Percentiles rank a stretch among this genome's conserved stretches.
These are phyloP conservation scores for Batkoa obscura DNA, from an alignment of 371 early-diverging fungal species.

Conservation along the genomic window DNA sequence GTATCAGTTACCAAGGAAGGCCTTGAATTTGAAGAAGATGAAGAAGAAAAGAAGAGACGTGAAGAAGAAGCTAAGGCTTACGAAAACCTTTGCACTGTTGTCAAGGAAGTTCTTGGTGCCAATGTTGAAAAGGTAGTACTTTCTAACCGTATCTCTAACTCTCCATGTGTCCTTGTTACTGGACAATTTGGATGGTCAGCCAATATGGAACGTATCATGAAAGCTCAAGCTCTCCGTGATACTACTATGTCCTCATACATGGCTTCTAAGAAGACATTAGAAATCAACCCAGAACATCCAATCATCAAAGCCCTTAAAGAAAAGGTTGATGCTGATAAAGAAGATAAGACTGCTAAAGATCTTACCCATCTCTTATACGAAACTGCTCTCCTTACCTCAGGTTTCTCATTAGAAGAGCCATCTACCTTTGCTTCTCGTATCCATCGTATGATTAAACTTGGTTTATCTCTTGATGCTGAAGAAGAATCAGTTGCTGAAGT, in stretches of 20 bases:
- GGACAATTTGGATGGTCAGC: conserved; percentile 97
- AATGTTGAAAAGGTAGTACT: conserved; percentile 96
- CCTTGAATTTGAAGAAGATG: conserved; percentile 92
- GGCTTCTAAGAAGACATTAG: conserved; percentile 96
- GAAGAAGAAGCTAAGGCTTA: conserved; percentile 67
- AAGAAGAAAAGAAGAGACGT: conserved; percentile 76
- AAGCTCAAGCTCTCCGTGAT: conserved; percentile 96
- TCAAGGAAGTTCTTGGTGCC: conserved; percentile 88
- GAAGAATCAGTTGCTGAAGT: conserved; percentile 34
- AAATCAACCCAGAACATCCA: conserved; percentile 88
- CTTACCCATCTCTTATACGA: conserved; percentile 84
- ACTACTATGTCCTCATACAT: conserved; percentile 89
- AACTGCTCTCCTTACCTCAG: conserved; percentile 85
- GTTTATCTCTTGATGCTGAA: conserved; percentile 79
- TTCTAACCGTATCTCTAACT: conserved; percentile 84
- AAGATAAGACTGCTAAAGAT: conserved; percentile 94
- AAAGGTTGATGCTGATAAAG: conserved; percentile 78
- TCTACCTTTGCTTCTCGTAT: conserved; percentile 83
- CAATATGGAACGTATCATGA: conserved; percentile 99
- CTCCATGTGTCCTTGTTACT: conserved; percentile 94
- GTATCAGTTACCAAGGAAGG: conserved; percentile 97
- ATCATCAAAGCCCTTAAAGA: conserved; percentile 82
- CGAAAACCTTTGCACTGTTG: conserved; percentile 59
- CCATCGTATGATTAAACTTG: conserved; percentile 95
- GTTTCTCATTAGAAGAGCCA: conserved; percentile 92